phyloP scores from a whole-genome alignment of 2,329 filamentous ascomycete species.

The Calonectria henricotiae region DNA sequence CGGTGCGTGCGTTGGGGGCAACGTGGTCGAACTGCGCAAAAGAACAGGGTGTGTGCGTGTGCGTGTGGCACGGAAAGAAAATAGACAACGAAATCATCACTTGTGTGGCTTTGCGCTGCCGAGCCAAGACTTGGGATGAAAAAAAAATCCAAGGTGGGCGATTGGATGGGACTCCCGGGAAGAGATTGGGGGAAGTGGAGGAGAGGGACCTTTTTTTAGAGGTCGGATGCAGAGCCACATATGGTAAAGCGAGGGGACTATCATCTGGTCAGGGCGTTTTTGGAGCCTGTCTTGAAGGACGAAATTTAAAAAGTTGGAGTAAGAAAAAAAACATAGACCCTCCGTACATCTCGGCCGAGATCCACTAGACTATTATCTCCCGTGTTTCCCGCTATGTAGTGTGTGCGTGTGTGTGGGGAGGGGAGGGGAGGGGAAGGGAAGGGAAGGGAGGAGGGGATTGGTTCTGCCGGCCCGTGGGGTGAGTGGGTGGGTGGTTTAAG shows the following conservation, averaged over 20 bases:
- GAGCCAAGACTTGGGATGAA: neutral
- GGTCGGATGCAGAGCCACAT: conserved; percentile 19
- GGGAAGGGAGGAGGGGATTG: neutral
- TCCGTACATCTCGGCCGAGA: conserved; percentile 24
- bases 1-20: neutral
- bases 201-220: neutral
- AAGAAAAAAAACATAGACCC: neutral
- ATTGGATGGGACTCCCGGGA: neutral
- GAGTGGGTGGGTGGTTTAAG: neutral
- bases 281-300: neutral
- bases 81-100: too few species aligned
- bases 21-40: conserved; percentile 4
- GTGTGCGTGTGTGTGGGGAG: neutral
- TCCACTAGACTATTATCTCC: neutral
- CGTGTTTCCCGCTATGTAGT: neutral
- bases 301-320: neutral
- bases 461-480: neutral
- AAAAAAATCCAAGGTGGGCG: neutral
- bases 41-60: neutral
- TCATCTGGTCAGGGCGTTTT: conserved; percentile 19
- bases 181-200: neutral
- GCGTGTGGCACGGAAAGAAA: too few species aligned
- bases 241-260: conserved; percentile 11
- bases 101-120: too few species aligned
- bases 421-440: too few species aligned